Conservation (phyloP, 768 basidiomycete species). For the Panaeolus papilionaceus region DNA sequence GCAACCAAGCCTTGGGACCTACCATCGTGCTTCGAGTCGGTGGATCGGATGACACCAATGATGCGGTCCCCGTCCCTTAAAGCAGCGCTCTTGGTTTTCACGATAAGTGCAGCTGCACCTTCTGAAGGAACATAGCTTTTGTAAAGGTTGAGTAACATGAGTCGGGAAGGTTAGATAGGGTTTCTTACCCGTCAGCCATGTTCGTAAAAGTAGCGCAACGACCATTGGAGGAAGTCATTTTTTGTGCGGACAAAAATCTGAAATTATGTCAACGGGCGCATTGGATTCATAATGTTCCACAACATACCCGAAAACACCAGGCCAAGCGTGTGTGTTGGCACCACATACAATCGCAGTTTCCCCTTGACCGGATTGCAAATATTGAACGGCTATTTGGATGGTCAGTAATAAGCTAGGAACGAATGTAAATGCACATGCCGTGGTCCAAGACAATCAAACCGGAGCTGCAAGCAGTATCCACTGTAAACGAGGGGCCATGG, state of each 20-base stretch:
- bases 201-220: conserved; percentile 42
- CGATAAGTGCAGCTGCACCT: conserved; percentile 39
- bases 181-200: conserved; percentile 40
- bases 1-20: conserved; percentile 43
- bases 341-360: conserved; percentile 42
- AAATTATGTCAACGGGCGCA: neutral
- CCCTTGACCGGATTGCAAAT: conserved; percentile 38
- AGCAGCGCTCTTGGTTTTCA: conserved; percentile 42
- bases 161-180: neutral
- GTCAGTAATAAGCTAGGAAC: neutral
- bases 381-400: conserved; percentile 33
- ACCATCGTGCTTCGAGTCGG: conserved; percentile 40
- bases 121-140: conserved; percentile 42
- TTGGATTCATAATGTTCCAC: neutral
- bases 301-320: conserved; percentile 19
- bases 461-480: conserved; percentile 42
- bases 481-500: conserved; percentile 40
- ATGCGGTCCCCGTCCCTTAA: conserved; percentile 41
- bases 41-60: conserved; percentile 37
- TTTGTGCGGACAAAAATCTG: conserved; percentile 40
- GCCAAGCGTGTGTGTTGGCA: conserved; percentile 40
- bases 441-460: conserved; percentile 41
- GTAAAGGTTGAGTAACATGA: neutral
- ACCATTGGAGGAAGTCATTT: conserved; percentile 39
- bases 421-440: conserved; percentile 25